Conservation (phyloP, 495 filamentous ascomycete genomes). For the Daldinia caldariorum region DNA sequence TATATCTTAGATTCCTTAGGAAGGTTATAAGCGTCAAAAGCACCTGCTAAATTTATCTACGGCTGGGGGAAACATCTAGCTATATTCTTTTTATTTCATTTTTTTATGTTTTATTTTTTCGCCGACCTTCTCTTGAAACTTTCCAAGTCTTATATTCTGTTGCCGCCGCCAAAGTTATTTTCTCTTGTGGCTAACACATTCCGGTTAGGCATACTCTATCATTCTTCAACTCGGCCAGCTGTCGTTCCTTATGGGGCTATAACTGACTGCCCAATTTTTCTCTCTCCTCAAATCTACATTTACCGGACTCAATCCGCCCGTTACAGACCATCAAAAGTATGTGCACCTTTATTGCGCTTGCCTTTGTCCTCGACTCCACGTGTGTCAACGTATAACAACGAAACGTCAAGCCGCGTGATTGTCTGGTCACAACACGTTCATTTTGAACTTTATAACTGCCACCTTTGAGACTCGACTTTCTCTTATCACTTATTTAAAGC, state of each 20-base stretch:
- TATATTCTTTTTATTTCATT: no score
- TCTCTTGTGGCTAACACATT: constrained; percentile 13
- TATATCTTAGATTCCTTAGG: constrained; percentile 6
- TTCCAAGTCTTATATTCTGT: constrained; percentile 23
- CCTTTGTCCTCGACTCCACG: constrained; percentile 29
- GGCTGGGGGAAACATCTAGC: constrained; percentile 3
- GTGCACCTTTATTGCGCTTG: constrained; percentile 15
- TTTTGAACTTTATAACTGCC: constrained; percentile 18
- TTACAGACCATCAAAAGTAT: neutral
- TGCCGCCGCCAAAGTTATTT: constrained; percentile 3
- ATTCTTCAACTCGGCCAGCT: constrained; percentile 16
- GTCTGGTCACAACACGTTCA: constrained; percentile 15
- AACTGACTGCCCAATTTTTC: constrained; percentile 15
- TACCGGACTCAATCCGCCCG: neutral
- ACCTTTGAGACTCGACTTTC: constrained; percentile 19
- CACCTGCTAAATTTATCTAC: constrained; percentile 29
- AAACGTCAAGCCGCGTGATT: constrained; percentile 26
- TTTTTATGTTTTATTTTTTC: constrained; percentile 16
- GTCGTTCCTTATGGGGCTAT: constrained; percentile 46
- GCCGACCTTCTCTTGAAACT: constrained; percentile 32
- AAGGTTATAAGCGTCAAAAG: constrained; percentile 4
- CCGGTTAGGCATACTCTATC: constrained; percentile 24
- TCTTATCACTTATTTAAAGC: constrained; percentile 33
- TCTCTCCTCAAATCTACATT: constrained; percentile 20
- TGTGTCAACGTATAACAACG: constrained; percentile 23